A percentile compares a stretch with the other conserved stretches of the same genome.
Conservation (phyloP, 176 grass and related monocot genomes). For the Carex kokanica region DNA sequence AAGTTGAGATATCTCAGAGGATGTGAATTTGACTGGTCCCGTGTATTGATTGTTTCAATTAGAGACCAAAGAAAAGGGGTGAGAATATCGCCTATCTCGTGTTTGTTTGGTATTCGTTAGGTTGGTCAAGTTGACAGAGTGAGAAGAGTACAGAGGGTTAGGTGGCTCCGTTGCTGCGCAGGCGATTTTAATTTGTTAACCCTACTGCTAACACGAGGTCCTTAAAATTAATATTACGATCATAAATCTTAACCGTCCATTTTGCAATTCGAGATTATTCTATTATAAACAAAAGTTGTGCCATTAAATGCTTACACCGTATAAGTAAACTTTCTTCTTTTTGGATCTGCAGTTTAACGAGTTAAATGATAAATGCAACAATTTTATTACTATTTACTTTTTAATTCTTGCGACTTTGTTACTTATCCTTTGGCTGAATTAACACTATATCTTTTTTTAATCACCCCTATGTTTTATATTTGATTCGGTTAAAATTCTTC, state of each 20-base stretch:
- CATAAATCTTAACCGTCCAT: not conserved
- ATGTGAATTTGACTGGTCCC: no score
- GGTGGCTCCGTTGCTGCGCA: not conserved
- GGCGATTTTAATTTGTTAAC: no score
- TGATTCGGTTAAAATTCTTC: no score
- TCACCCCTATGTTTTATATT: no score
- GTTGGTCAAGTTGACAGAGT: not conserved
- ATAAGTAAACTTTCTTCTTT: not conserved
- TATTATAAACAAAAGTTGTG: not conserved
- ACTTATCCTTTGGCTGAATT: no score
- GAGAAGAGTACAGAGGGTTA: not conserved
- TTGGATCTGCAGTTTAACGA: not conserved
- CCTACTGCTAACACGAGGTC: not conserved
- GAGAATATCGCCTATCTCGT: constrained; percentile 21
- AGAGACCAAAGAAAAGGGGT: not conserved
- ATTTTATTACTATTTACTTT: no score
- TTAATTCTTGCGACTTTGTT: no score
- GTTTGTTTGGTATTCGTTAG: constrained; percentile 14
- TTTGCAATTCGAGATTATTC: not conserved
- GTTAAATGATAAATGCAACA: not conserved
- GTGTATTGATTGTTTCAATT: not conserved
- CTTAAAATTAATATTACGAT: not conserved
- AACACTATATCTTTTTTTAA: no score
- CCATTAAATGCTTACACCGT: not conserved
- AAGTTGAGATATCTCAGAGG: no score